These are phyloP conservation scores for Aspergillus coremiiformis DNA, from an alignment of 495 filamentous ascomycete species.

Conservation along the genomic window DNA sequence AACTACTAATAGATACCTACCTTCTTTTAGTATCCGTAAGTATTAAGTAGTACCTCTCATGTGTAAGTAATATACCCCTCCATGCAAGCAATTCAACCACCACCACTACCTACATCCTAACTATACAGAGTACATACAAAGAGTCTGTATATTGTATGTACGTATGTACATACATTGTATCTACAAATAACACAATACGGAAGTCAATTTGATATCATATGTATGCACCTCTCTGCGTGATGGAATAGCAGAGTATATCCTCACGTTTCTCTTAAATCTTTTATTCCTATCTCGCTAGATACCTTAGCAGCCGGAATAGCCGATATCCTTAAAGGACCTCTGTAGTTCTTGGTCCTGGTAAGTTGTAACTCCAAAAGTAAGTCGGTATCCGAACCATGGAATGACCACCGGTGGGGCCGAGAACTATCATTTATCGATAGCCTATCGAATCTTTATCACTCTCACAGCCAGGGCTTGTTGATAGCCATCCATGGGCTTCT, in stretches of 20 bases:
- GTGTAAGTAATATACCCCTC: neutral
- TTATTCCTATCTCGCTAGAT: neutral
- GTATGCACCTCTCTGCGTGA: neutral
- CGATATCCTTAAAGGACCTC: neutral
- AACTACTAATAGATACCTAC: neutral
- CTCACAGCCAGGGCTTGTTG: slow-evolving; percentile 1
- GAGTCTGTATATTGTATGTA: no score
- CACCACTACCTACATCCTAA: neutral
- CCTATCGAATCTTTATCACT: slow-evolving; percentile 17
- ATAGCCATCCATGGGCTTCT: neutral
- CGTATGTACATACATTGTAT: neutral
- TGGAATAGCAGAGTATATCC: neutral
- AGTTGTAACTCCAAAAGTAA: neutral
- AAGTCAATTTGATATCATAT: neutral
- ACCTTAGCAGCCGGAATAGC: neutral
- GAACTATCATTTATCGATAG: slow-evolving; percentile 15
- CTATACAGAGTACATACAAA: neutral
- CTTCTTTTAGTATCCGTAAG: no score
- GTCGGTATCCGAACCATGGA: slow-evolving; percentile 9
- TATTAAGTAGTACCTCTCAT: no score
- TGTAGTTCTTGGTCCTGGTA: neutral
- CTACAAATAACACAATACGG: neutral
- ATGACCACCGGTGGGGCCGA: slow-evolving; percentile 3
- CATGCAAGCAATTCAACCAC: neutral
- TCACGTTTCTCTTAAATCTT: neutral